Base-by-base conservation (phyloP, 2,329 filamentous ascomycete species). In the Talaromyces sp. region DNA sequence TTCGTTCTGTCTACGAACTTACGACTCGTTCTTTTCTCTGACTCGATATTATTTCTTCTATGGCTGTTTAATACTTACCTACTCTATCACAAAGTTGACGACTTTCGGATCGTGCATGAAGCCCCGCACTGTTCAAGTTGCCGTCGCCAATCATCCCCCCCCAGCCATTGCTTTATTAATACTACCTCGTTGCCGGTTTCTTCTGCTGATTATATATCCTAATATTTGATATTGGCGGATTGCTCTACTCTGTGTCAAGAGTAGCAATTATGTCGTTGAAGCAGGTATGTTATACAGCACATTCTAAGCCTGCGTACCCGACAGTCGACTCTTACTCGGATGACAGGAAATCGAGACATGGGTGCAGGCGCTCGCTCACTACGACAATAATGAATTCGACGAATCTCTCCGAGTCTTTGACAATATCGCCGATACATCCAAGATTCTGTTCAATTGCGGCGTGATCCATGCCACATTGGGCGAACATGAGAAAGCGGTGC, bases 311-410 rank as follows among this genome's bases (percentile, higher is more conserved):
- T 6, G 19, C 17, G 7, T 22, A 45, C 11, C 36, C 43, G 15
- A 62, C 27, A 22, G 11, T 36, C 31, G 27, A 27, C 25, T 34
- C 31, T 34, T 34, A 34, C 31, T 34, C 31, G 31, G 7, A n/a
- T 29, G 10, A 8, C 69, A 96, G 93, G 95, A 99, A 90, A 99
- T 99, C 79, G 94, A 98, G 82, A 96, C 92, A 59, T 99, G 95
- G 95, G 95, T 98, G 71, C 84, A 89, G 77, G 95, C 95, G 79
- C 88, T 99, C 64, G 88, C 84, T 72, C 89, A 90, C 76, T 99
- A 99, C 82, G 95, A 99, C 81, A 95, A 94, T 81, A 96, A 97
- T 81, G 92, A 99, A 75, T 98, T 96, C 80, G 94, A 98, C 74
- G 91, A 94, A 70, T 89, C 95, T 31, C 81, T 98, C 68, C 86